Percentiles rank a stretch among this genome's conserved stretches.
phyloP scores from a whole-genome alignment of 495 filamentous ascomycete species.

The Physcia stellaris region DNA sequence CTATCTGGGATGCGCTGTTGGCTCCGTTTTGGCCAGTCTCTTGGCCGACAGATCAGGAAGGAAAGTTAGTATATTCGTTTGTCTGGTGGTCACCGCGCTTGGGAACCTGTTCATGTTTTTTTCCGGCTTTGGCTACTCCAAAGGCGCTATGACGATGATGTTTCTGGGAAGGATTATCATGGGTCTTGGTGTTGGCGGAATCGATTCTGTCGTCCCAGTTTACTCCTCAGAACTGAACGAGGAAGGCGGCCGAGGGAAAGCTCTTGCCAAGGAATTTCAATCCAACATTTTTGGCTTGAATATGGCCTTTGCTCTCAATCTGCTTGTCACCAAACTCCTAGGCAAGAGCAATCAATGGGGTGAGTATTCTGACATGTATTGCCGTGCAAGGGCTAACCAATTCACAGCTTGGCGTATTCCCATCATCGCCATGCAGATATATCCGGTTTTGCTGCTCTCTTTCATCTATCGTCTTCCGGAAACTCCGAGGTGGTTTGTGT shows the following conservation, averaged over 20 bases:
- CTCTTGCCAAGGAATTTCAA: conserved; percentile 43
- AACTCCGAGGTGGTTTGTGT: conserved; percentile 38
- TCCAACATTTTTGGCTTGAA: conserved; percentile 44
- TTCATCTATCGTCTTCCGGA: conserved; percentile 38
- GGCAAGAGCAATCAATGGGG: conserved; percentile 32
- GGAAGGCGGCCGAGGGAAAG: conserved; percentile 34
- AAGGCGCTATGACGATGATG: conserved; percentile 33
- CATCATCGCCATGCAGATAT: conserved; percentile 45
- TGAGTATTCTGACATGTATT: conserved; percentile 1
- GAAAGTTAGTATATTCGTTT: conserved; percentile 34
- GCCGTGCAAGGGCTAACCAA: conserved; percentile 6
- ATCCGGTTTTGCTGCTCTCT: conserved; percentile 33
- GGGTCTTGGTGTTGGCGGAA: conserved; percentile 42
- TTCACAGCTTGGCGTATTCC: conserved; percentile 40
- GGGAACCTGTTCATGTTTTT: conserved; percentile 44
- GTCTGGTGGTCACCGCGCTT: conserved; percentile 31
- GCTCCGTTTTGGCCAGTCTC: conserved; percentile 35
- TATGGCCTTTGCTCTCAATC: conserved; percentile 37
- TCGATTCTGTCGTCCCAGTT: conserved; percentile 42
- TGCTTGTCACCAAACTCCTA: conserved; percentile 21
- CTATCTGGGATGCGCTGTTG: conserved; percentile 40
- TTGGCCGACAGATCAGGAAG: conserved; percentile 35
- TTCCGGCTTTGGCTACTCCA: conserved; percentile 28
- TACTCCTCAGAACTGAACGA: conserved; percentile 39
- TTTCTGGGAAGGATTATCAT: conserved; percentile 37